Conservation (phyloP, 2,329 filamentous ascomycete species). For the Tetracladium maxilliforme region DNA sequence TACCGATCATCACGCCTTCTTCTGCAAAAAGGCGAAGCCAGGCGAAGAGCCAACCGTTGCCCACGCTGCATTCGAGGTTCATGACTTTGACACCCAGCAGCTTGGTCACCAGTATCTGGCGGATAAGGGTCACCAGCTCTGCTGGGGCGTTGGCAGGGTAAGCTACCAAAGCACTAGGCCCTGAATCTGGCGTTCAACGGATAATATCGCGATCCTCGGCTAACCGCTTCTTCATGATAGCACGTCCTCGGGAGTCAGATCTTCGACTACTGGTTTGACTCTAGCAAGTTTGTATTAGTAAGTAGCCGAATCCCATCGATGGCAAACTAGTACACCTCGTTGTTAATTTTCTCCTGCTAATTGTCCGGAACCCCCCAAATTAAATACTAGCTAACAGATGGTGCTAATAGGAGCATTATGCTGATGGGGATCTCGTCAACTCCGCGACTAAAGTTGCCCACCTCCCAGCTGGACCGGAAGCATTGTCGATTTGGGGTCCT, state of each 20-base stretch:
- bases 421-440: conserved; percentile 35
- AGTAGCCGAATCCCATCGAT: too few relatives aligned
- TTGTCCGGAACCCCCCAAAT: too few relatives aligned
- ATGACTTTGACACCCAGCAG: conserved; percentile 34
- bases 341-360: too few relatives aligned
- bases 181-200: too few relatives aligned
- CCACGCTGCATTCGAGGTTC: conserved; percentile 32
- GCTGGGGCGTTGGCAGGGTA: conserved; percentile 36
- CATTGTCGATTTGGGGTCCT: conserved; percentile 20
- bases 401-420: conserved; percentile 30
- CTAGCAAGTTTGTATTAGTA: conserved; percentile 10
- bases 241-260: conserved; percentile 34
- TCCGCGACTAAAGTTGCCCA: conserved; percentile 20
- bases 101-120: conserved; percentile 34
- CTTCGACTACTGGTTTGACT: conserved; percentile 37
- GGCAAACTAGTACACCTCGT: too few relatives aligned
- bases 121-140: conserved; percentile 23
- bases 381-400: too few relatives aligned
- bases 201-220: too few relatives aligned
- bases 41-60: conserved; percentile 24
- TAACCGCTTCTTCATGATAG: too few relatives aligned
- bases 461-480: conserved; percentile 18
- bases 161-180: too few relatives aligned
- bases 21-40: conserved; percentile 13
- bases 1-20: conserved; percentile 37